Base-by-base conservation (phyloP, 2,329 filamentous ascomycete species). In the Purpureocillium lavendulum region DNA sequence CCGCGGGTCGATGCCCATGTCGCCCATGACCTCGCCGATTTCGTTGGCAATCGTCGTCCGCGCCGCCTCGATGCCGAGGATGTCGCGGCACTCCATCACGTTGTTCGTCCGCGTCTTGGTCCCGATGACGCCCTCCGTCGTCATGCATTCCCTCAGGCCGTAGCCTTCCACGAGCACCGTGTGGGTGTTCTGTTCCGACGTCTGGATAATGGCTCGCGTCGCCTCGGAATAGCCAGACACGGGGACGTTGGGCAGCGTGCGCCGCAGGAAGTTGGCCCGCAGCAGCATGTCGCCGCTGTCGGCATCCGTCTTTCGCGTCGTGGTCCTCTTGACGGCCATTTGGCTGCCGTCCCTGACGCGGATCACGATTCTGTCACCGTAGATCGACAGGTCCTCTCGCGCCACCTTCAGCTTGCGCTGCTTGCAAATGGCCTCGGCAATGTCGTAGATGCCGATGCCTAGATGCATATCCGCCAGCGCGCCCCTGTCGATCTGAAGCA, bases 21-120 rank as follows among this genome's bases (percentile, higher is more conserved):
- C 80, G 29, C 78, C 78, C 89, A 97, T 98, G 56, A 97, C 92
- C 38, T 75, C 73, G 39, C 73, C 75, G 53, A 98, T 97, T 67
- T 98, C 92, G 34, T 76, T 70, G 36, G 92, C 85, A 55, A 98
- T 97, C 7, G 89, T 94, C 4, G 75, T 77, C 43, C 90, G 80
- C 3, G 92, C 92, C 1, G 92, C 92, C 68, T 98, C 92, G 52
- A 98, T 96, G 36, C 92, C 92, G 4, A 98, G 77, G 0, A 97
- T 82, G 17, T 92, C 80, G 29, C 78, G 74, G 52, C 82, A 83
- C 64, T 98, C 92, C 76, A 96, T 87, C 49, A 98, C 81, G 54
- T 82, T 87, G 68, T 98, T 98, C 45, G 84, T 82, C 8, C 73
- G 75, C 3, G 82, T 84, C 49, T 74, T 69, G 15, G 78, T 81